Conservation (phyloP, 2,329 filamentous ascomycete species). For the Sclerotinia trifoliorum region DNA sequence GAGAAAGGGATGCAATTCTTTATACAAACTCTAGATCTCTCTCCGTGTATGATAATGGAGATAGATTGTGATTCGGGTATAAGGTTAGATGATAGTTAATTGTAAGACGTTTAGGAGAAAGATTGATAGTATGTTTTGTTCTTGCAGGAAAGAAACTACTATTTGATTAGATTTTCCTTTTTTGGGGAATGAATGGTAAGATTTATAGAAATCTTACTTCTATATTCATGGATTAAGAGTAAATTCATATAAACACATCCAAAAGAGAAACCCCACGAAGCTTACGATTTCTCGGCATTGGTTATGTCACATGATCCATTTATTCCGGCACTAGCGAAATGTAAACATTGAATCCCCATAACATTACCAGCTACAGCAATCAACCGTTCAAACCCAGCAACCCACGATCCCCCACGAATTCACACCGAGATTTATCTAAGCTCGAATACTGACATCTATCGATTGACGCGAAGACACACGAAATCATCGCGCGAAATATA, state of each 20-base stretch:
- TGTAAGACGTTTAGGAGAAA: neutral
- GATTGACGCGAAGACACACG: slow-evolving; percentile 35
- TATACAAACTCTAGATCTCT: neutral
- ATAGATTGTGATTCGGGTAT: neutral
- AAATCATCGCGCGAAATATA: slow-evolving; percentile 24
- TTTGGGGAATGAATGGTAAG: neutral
- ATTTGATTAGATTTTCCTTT: neutral
- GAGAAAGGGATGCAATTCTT: neutral
- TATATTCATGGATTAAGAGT: neutral
- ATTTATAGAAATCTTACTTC: neutral
- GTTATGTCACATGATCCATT: slow-evolving; percentile 21
- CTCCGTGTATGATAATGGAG: neutral
- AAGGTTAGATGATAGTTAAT: neutral
- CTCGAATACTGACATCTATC: slow-evolving; percentile 1
- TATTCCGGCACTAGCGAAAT: slow-evolving; percentile 10
- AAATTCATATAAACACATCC: neutral
- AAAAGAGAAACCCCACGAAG: neutral
- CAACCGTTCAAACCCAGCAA: slow-evolving; percentile 8
- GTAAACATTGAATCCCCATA: slow-evolving; percentile 25
- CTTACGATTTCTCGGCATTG: neutral
- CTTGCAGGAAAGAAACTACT: neutral
- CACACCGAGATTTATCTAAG: neutral
- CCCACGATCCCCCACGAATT: neutral
- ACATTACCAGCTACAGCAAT: neutral
- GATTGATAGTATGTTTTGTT: neutral